phyloP scores from a whole-genome alignment of 2,329 filamentous ascomycete species.

The Sphaerulina vaccinii region DNA sequence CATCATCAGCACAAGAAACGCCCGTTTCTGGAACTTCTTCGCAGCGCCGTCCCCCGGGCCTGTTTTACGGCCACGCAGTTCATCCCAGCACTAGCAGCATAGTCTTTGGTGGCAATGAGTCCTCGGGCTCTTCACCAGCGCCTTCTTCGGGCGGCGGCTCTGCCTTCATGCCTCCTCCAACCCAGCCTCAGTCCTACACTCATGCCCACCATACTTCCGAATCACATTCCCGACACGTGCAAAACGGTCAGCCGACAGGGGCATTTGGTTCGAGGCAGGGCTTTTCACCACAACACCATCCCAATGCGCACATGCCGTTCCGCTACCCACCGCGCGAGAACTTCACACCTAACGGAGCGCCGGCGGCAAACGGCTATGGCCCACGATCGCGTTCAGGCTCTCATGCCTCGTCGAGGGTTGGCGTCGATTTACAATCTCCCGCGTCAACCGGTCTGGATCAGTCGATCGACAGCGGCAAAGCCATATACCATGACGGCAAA shows the following conservation, averaged over 20 bases:
- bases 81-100: conserved; percentile 35
- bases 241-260: conserved; percentile 19
- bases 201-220: conserved; percentile 34
- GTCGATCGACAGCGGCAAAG: conserved; percentile 14
- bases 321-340: conserved; percentile 31
- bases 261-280: conserved; percentile 23
- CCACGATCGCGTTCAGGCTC: conserved; percentile 29
- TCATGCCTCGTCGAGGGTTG: conserved; percentile 28
- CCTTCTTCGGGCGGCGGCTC: conserved; percentile 30
- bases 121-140: conserved; percentile 41
- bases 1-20: conserved; percentile 29
- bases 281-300: conserved; percentile 18
- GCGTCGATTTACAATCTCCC: conserved; percentile 25
- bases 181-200: conserved; percentile 18
- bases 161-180: conserved; percentile 21
- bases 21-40: conserved; percentile 28
- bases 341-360: conserved; percentile 23
- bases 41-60: conserved; percentile 11
- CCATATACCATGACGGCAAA: conserved; percentile 15
- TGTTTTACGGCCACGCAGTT: conserved; percentile 22
- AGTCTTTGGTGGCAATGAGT: conserved; percentile 42
- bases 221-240: conserved; percentile 14
- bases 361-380: conserved; percentile 21
- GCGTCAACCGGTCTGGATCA: conserved; percentile 20
- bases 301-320: conserved; percentile 20